Percentiles rank a stretch among this genome's conserved stretches.
Evolutionary conservation across 2,329 filamentous ascomycete species (phyloP).

Genomic region (Pestalotiopsis fici): DNA sequence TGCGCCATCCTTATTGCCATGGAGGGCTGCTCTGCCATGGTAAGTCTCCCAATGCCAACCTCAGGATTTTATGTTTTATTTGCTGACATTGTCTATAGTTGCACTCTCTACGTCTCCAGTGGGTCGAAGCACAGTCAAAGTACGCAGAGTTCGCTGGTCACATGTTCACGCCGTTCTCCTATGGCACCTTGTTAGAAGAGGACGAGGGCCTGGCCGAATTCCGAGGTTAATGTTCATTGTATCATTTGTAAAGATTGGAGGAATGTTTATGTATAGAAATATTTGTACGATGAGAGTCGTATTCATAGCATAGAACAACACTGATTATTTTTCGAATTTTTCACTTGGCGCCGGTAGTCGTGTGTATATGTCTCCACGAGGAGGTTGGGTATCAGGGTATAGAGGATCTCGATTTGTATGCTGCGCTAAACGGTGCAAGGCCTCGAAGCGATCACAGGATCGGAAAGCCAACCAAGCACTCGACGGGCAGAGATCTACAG

Average conservation of each 20-base stretch:
- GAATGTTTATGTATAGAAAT: slow-evolving; percentile 3
- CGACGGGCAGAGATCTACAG: neutral
- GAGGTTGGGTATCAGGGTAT: neutral
- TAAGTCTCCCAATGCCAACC: slow-evolving; percentile 16
- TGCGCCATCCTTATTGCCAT: slow-evolving; percentile 76
- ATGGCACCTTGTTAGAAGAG: slow-evolving; percentile 72
- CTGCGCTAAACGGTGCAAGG: neutral
- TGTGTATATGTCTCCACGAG: neutral
- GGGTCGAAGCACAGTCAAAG: slow-evolving; percentile 86
- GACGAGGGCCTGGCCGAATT: slow-evolving; percentile 49
- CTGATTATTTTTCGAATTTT: neutral
- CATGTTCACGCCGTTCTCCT: slow-evolving; percentile 78
- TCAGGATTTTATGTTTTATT: neutral
- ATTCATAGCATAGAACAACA: slow-evolving; percentile 2
- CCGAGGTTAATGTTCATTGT: slow-evolving; percentile 22
- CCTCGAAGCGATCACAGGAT: neutral
- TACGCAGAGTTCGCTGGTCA: slow-evolving; percentile 79
- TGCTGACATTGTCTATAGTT: slow-evolving; percentile 35
- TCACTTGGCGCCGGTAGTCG: neutral
- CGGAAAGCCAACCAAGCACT: neutral
- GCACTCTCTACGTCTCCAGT: slow-evolving; percentile 76
- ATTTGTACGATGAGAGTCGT: neutral
- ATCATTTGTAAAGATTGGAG: neutral
- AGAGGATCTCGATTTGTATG: neutral
- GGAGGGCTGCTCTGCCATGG: slow-evolving; percentile 81